Conservation (phyloP, 2,329 filamentous ascomycete genomes). For the Exophiala lecanii-corni region DNA sequence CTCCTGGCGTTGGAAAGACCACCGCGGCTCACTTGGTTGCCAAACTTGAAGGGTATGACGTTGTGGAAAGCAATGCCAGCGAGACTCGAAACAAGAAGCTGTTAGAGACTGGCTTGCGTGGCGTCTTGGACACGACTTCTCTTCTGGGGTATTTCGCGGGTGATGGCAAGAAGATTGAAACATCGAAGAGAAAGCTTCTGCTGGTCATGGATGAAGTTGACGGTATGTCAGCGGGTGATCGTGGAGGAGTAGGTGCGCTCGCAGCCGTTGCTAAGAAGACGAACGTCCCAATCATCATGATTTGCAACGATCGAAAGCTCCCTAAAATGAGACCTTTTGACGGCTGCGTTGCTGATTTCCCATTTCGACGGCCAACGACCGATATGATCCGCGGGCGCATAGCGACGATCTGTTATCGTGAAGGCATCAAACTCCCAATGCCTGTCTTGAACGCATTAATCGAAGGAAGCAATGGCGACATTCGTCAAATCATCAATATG, state of each 20-base stretch:
- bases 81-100: constrained; percentile 94
- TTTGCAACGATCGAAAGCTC: constrained; percentile 89
- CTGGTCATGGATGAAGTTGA: constrained; percentile 99
- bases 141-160: constrained; percentile 84
- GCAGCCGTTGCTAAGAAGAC: constrained; percentile 95
- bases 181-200: constrained; percentile 84
- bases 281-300: constrained; percentile 88
- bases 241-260: constrained; percentile 89
- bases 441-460: constrained; percentile 88
- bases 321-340: constrained; percentile 99
- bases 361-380: constrained; percentile 82
- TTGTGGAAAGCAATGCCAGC: constrained; percentile 92
- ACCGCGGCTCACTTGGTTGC: constrained; percentile 93
- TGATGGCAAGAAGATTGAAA: constrained; percentile 74
- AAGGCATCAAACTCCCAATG: constrained; percentile 78
- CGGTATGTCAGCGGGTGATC: constrained; percentile 95
- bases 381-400: constrained; percentile 89
- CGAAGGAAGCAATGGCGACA: constrained; percentile 91
- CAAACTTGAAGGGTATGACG: constrained; percentile 86
- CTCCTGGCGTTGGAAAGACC: constrained; percentile 95
- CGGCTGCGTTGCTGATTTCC: constrained; percentile 73
- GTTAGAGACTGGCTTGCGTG: constrained; percentile 80
- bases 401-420: constrained; percentile 90
- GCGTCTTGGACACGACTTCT: constrained; percentile 90
- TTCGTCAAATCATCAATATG: constrained; percentile 98